These are phyloP conservation scores for Starmerella scarabaei DNA, from an alignment of 805 yeast species.

Conservation along the genomic window DNA sequence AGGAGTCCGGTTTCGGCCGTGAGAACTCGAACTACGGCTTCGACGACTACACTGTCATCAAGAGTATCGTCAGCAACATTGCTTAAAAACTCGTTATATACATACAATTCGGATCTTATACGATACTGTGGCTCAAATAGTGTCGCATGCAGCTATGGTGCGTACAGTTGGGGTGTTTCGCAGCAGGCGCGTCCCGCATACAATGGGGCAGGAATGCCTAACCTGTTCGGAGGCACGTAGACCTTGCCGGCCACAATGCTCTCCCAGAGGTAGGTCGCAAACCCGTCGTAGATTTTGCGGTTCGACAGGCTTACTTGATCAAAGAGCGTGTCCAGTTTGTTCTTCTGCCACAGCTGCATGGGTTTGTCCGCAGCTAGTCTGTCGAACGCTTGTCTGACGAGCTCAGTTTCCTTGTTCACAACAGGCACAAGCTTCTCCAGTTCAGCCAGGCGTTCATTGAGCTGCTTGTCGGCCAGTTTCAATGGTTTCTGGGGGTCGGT, in stretches of 20 bases:
- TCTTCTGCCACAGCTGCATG: background rate
- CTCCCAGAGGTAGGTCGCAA: conserved; percentile 1
- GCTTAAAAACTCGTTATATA: conserved; percentile 2
- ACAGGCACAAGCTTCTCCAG: background rate
- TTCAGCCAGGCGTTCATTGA: background rate
- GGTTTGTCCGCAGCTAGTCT: background rate
- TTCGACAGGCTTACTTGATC: background rate
- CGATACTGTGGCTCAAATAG: too few relatives aligned
- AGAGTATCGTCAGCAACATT: conserved; percentile 41
- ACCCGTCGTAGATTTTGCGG: too few relatives aligned
- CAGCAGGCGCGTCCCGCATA: too few relatives aligned
- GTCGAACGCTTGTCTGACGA: background rate
- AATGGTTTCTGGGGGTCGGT: background rate
- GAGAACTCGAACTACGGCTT: conserved; percentile 68
- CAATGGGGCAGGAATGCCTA: too few relatives aligned
- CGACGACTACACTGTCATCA: conserved; percentile 56
- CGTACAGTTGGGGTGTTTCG: too few relatives aligned
- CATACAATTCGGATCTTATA: background rate
- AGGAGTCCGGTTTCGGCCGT: conserved; percentile 68
- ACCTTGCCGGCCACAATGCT: conserved; percentile 3
- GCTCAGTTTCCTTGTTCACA: background rate
- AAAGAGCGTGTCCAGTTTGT: background rate
- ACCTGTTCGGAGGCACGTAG: background rate
- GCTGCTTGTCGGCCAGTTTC: background rate
- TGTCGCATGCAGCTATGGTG: too few relatives aligned